These are phyloP conservation scores for Sphagnum contortum DNA, from an alignment of 225 moss, liverwort and hornwort genomes.

Conservation along the genomic window DNA sequence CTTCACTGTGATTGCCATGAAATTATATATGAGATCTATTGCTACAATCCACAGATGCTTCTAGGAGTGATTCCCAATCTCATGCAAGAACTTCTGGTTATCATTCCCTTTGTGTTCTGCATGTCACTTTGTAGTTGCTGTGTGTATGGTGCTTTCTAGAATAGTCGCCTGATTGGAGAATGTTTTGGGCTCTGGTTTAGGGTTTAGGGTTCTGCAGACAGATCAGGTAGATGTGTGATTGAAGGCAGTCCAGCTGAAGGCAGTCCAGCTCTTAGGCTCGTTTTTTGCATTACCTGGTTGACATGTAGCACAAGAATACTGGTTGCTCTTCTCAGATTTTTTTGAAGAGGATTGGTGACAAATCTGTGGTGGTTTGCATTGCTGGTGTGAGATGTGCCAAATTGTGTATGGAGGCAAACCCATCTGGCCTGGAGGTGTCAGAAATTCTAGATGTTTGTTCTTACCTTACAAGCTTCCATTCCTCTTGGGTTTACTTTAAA, in stretches of 20 bases:
- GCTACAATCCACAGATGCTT: constrained; percentile 73
- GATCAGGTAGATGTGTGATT: constrained; percentile 73
- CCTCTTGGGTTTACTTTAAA: no score
- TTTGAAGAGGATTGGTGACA: constrained; percentile 70
- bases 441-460: constrained; percentile 61
- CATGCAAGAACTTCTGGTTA: constrained; percentile 78
- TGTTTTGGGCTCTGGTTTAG: no score
- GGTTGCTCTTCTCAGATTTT: constrained; percentile 69
- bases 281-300: constrained; percentile 76
- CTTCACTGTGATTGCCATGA: constrained; percentile 77
- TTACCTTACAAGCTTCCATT: no score
- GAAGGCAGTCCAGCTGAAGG: no score
- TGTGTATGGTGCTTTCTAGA: no score
- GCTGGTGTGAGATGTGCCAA: constrained; percentile 77
- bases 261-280: constrained; percentile 69
- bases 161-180: no score
- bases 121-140: constrained; percentile 3
- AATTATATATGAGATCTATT: constrained; percentile 73
- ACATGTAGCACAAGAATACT: constrained; percentile 77
- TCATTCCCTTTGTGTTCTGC: no score
- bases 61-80: constrained; percentile 71
- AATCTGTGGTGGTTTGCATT: constrained; percentile 62
- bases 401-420: constrained; percentile 55
- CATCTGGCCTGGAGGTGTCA: constrained; percentile 47
- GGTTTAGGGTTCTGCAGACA: no score